Conservation (phyloP, 768 basidiomycete genomes). For the Suillus plorans region DNA sequence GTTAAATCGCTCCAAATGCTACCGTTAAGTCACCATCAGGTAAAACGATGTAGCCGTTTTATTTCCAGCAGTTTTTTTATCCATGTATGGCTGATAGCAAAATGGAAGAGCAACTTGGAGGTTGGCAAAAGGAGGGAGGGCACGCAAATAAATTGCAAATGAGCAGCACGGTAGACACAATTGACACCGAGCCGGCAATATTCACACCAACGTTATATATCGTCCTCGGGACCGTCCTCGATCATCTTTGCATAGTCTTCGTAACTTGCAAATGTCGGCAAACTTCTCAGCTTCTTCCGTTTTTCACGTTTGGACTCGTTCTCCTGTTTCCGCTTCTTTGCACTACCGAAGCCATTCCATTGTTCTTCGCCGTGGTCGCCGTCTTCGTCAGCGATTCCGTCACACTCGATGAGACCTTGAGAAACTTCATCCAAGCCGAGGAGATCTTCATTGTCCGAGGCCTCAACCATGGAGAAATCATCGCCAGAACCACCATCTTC, state of each 20-base stretch:
- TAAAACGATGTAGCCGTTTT: no score
- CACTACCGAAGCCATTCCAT: constrained; percentile 55
- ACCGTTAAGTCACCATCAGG: no score
- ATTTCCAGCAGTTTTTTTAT: no score
- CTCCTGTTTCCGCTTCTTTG: constrained; percentile 37
- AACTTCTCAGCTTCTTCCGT: constrained; percentile 65
- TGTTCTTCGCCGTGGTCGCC: constrained; percentile 43
- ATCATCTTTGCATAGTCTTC: constrained; percentile 87
- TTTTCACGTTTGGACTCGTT: constrained; percentile 40
- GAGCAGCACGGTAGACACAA: no score
- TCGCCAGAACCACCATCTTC: constrained; percentile 43
- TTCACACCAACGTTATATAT: constrained; percentile 16
- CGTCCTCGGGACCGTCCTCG: constrained; percentile 50
- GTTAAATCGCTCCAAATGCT: no score
- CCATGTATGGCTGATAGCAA: no score
- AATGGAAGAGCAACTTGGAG: no score
- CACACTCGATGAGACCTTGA: constrained; percentile 58
- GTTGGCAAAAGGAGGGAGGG: no score
- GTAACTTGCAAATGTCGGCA: constrained; percentile 85
- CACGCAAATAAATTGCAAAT: no score
- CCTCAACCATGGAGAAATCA: constrained; percentile 57
- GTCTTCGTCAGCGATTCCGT: constrained; percentile 49
- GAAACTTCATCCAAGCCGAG: constrained; percentile 55
- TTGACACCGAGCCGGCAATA: background rate
- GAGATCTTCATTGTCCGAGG: constrained; percentile 71